phyloP scores from a whole-genome alignment of 1,139 yeast genomes.

The Waltiozyma sp. region DNA sequence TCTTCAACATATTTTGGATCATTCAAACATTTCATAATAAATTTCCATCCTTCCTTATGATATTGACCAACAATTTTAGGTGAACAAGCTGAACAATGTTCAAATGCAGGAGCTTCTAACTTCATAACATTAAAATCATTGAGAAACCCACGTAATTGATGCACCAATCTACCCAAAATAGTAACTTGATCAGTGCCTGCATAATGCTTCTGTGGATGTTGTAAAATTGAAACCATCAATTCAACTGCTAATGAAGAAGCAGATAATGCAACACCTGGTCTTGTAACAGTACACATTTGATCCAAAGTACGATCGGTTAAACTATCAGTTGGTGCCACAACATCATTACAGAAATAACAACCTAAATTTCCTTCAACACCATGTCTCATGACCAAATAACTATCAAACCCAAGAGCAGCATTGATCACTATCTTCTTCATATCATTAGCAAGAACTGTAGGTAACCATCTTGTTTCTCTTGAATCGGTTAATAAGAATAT shows the following conservation, averaged over 20 bases:
- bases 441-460: conserved; percentile 68
- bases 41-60: conserved; percentile 59
- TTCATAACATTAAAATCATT: conserved; percentile 52
- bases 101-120: conserved; percentile 60
- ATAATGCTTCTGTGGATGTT: conserved; percentile 42
- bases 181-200: conserved; percentile 33
- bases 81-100: conserved; percentile 82
- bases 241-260: conserved; percentile 89
- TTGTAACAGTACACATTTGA: conserved; percentile 96
- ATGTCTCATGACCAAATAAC: conserved; percentile 88
- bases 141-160: conserved; percentile 81
- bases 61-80: conserved; percentile 39
- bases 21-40: conserved; percentile 58
- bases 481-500: conserved; percentile 83
- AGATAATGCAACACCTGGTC: conserved; percentile 89
- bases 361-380: conserved; percentile 52
- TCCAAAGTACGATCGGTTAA: conserved; percentile 77
- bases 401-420: conserved; percentile 92
- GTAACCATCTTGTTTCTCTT: conserved; percentile 92
- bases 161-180: conserved; percentile 67
- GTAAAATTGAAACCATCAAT: conserved; percentile 61
- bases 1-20: conserved; percentile 59
- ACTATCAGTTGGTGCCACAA: conserved; percentile 87
- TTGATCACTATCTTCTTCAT: conserved; percentile 66
- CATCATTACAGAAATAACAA: conserved; percentile 92